Evolutionary conservation across 2,329 filamentous ascomycete species (phyloP).

Genomic region (Proliferodiscus dingleyae): DNA sequence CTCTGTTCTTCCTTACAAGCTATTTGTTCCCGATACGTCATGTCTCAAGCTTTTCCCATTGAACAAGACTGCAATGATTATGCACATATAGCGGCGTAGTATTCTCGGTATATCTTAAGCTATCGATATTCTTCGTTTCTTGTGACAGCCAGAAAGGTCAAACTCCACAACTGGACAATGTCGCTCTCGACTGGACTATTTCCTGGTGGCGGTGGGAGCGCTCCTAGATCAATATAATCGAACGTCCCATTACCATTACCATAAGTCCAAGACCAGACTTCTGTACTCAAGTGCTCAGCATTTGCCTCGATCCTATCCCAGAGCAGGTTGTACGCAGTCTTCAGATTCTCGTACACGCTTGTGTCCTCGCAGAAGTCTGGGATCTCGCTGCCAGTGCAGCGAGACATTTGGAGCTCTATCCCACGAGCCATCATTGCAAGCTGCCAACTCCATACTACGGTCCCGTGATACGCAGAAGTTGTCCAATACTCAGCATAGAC

Average conservation of each 20-base stretch:
- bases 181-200: conserved; percentile 44
- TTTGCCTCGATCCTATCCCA: conserved; percentile 60
- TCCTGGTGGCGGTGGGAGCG: conserved; percentile 43
- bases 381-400: conserved; percentile 36
- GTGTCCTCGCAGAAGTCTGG: conserved; percentile 48
- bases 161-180: conserved; percentile 52
- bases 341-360: conserved; percentile 40
- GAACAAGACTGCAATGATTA: too few species aligned
- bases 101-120: too few species aligned
- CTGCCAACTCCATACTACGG: conserved; percentile 62
- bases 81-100: too few species aligned
- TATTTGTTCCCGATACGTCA: too few species aligned
- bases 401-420: conserved; percentile 50
- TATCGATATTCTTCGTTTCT: conserved; percentile 29
- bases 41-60: too few species aligned
- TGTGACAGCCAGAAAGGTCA: conserved; percentile 52
- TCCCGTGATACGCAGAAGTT: conserved; percentile 56
- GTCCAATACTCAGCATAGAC: conserved; percentile 48
- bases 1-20: too few species aligned
- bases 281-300: conserved; percentile 43
- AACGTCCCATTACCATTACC: conserved; percentile 37
- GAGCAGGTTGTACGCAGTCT: conserved; percentile 51
- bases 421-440: conserved; percentile 60
- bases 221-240: conserved; percentile 45
- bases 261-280: conserved; percentile 62